phyloP scores from a whole-genome alignment of 192 early-diverging fungal species.

The Coemansia interrupta region DNA sequence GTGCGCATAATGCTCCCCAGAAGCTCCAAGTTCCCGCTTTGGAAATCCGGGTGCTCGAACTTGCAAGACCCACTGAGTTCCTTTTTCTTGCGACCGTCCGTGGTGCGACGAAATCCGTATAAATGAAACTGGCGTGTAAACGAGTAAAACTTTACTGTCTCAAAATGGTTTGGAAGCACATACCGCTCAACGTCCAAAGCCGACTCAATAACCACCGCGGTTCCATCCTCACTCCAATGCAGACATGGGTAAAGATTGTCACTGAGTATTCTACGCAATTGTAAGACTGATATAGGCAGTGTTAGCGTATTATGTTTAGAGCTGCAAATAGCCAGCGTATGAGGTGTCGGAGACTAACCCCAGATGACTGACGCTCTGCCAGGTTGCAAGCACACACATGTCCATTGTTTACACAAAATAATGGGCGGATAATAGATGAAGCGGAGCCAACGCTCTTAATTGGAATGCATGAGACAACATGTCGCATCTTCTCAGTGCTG shows the following conservation, averaged over 20 bases:
- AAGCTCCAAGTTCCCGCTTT: constrained; percentile 11
- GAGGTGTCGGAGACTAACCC: no score
- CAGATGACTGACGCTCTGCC: no score
- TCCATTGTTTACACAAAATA: no score
- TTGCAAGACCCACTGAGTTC: constrained; percentile 4
- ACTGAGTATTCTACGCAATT: constrained; percentile 18
- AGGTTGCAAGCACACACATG: no score
- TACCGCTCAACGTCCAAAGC: neutral
- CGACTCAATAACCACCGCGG: constrained; percentile 13
- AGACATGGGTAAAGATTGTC: constrained; percentile 7
- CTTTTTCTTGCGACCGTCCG: constrained; percentile 44
- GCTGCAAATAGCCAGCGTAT: no score
- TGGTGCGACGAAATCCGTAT: constrained; percentile 37
- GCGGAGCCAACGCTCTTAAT: no score
- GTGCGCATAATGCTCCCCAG: constrained; percentile 12
- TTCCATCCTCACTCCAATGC: constrained; percentile 29
- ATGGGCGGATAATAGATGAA: no score
- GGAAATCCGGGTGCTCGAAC: constrained; percentile 20
- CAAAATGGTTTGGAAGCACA: constrained; percentile 23
- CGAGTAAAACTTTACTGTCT: constrained; percentile 26
- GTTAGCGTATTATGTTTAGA: no score
- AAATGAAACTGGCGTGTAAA: constrained; percentile 49
- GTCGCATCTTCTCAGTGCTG: no score
- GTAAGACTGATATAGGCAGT: neutral
- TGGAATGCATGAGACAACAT: no score